A percentile compares a stretch with the other conserved stretches of the same genome.
Conservation (phyloP, 148 eudicot genomes). For the Diospyros kaki region DNA sequence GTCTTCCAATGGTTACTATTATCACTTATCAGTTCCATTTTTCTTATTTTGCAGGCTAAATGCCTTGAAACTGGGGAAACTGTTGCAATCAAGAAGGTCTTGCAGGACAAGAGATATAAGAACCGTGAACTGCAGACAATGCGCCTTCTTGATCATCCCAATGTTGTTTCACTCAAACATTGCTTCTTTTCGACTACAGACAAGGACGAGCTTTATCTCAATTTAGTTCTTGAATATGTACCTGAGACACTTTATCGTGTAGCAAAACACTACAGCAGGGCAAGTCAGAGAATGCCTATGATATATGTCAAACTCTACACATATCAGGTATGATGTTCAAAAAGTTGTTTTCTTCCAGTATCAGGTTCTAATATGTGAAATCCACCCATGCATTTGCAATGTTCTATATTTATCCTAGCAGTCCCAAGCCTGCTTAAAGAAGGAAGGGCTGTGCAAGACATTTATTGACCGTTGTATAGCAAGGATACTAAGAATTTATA, state of each 20-base stretch:
- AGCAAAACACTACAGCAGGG: conserved; percentile 37
- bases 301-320: conserved; percentile 45
- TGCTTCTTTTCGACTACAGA: conserved; percentile 48
- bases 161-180: conserved; percentile 40
- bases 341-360: not conserved
- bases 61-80: conserved; percentile 41
- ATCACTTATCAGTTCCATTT: not conserved
- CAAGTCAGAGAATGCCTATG: conserved; percentile 47
- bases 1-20: not conserved
- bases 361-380: not conserved
- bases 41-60: conserved; percentile 30
- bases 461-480: too few species aligned
- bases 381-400: too few species aligned
- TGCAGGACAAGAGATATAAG: conserved; percentile 52
- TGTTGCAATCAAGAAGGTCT: conserved; percentile 38
- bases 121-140: conserved; percentile 48
- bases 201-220: conserved; percentile 43
- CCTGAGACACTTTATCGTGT: conserved; percentile 49
- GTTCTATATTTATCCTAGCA: too few species aligned
- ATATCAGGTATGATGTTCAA: conserved; percentile 31
- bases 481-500: too few species aligned
- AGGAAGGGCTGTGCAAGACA: too few species aligned
- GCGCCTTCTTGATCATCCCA: conserved; percentile 52
- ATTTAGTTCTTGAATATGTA: conserved; percentile 43
- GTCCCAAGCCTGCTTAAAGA: too few species aligned